Conservation (phyloP, 2,329 filamentous ascomycete species). For the Westerdykella ornata region DNA sequence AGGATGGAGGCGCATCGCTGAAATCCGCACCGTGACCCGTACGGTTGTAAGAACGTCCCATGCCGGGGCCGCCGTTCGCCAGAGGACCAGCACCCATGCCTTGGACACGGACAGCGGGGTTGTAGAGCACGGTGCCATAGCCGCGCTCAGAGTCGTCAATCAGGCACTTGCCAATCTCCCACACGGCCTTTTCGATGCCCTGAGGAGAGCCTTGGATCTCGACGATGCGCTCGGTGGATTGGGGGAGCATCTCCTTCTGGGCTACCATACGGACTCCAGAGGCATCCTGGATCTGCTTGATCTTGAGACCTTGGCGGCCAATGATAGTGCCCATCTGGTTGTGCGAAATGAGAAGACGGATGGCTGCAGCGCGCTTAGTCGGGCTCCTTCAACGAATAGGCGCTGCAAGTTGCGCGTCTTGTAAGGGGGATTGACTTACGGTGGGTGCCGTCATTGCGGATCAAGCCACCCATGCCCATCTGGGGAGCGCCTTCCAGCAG, state of each 20-base stretch:
- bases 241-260: slow-evolving; percentile 98
- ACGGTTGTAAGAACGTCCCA: slow-evolving; percentile 67
- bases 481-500: slow-evolving; percentile 88
- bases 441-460: slow-evolving; percentile 79
- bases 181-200: slow-evolving; percentile 90
- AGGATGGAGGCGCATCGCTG: slow-evolving; percentile 70
- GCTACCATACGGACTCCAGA: slow-evolving; percentile 98
- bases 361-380: slow-evolving; percentile 53
- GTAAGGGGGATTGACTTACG: slow-evolving; percentile 55
- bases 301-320: slow-evolving; percentile 90
- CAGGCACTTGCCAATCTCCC: slow-evolving; percentile 98
- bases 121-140: slow-evolving; percentile 94
- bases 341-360: slow-evolving; percentile 97
- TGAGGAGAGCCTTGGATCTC: slow-evolving; percentile 93
- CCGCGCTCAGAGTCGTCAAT: slow-evolving; percentile 97
- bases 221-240: slow-evolving; percentile 96
- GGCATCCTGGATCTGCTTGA: slow-evolving; percentile 97
- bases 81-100: slow-evolving; percentile 46
- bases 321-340: slow-evolving; percentile 99
- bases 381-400: neutral
- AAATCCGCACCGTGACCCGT: slow-evolving; percentile 98
- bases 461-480: slow-evolving; percentile 90
- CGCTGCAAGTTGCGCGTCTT: neutral
- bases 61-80: slow-evolving; percentile 48
- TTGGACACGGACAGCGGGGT: slow-evolving; percentile 85